phyloP scores from a whole-genome alignment of 2,329 filamentous ascomycete genomes.

The Arthrobotrys entomopaga region DNA sequence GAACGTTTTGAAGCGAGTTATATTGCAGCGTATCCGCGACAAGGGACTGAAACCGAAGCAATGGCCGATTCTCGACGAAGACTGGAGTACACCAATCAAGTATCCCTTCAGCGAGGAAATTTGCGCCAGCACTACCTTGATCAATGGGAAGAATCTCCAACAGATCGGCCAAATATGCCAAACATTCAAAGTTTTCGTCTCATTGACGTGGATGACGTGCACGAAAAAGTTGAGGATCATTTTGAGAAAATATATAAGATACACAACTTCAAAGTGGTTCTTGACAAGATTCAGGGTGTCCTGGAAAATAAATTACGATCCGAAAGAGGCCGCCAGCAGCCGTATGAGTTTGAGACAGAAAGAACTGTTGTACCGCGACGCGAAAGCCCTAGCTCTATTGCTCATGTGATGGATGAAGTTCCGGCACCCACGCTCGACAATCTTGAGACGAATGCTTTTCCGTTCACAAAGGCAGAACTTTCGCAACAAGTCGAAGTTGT shows the following conservation, averaged over 20 bases:
- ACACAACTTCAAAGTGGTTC: constrained; percentile 2
- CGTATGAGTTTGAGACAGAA: constrained; percentile 11
- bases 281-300: constrained; percentile 18
- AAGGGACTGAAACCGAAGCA: background rate
- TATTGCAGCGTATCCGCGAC: background rate
- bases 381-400: constrained; percentile 3
- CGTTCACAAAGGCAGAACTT: constrained; percentile 16
- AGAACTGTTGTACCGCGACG: background rate
- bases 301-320: background rate
- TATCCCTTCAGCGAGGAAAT: background rate
- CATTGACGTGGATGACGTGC: constrained; percentile 17
- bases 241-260: constrained; percentile 13
- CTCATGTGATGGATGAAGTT: constrained; percentile 27
- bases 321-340: background rate
- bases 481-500: constrained; percentile 23
- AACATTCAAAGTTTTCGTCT: constrained; percentile 5
- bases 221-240: constrained; percentile 13
- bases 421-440: background rate
- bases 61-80: constrained; percentile 9
- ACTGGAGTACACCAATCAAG: constrained; percentile 11
- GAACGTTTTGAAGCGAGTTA: constrained; percentile 10
- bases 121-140: constrained; percentile 16
- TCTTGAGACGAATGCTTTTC: background rate
- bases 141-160: constrained; percentile 3
- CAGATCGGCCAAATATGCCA: background rate